Base-by-base conservation (phyloP, 495 filamentous ascomycete genomes). In the Penicillium antarcticum region DNA sequence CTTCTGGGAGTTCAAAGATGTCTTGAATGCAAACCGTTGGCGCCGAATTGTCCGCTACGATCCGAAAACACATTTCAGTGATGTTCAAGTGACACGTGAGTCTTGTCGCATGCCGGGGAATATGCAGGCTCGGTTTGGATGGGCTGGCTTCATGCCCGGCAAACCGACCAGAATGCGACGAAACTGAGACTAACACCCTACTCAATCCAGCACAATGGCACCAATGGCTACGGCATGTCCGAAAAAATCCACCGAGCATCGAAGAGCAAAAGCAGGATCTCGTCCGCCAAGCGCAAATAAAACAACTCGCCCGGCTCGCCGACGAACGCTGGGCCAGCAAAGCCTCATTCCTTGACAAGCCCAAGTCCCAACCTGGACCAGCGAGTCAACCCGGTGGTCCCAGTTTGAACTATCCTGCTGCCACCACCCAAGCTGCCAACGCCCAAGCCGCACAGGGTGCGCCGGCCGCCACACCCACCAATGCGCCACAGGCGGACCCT, bases 201-300 rank as follows among this genome's bases (percentile, higher is more conserved):
- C 34, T 42, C 7, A 63, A 76, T 49, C 57, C 73, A 72, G 87
- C 92, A 1, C 84, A 87, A 73, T 98, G 94, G 94, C 89, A 92
- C 67, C 92, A 97, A 66, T 98, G 94, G 94, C 85, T 98, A 11
- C 89, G 95, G 33, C 80, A 95, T 57, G 87, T 88, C 8, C 87
- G 94, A 4, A 14, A 61, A 6, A 63, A 80, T 6, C 76, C 95
- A 0, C 94, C 94, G 0, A 82, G 81, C 0, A 70, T 96, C 14
- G 57, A 75, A 14, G 94, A 98, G 67, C 92, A 95, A 57, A 71
- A 74, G 34, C 65, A 72, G 24, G 92, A 98, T 36, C 58, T 89
- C 0, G 48, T 74, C 1, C 80, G 94, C 14, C 87, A 86, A 62
- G 71, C 68, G 17, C 77, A 81, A 46, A 78, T 97, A 45, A 91